Conservation (phyloP, 2,329 filamentous ascomycete genomes). For the Grosmannia huntii region DNA sequence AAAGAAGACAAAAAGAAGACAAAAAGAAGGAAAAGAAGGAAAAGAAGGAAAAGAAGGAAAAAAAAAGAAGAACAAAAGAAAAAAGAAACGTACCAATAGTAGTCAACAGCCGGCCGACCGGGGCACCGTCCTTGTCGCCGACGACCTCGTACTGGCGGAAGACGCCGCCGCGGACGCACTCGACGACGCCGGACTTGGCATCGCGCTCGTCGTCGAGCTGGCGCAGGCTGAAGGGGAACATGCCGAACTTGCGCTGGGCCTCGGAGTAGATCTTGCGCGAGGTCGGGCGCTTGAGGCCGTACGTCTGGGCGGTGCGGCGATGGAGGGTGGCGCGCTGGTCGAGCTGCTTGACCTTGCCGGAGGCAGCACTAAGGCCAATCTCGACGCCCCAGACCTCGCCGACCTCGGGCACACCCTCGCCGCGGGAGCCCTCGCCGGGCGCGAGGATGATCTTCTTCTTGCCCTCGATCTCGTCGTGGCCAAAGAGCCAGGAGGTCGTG, state of each 20-base stretch:
- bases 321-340: constrained; percentile 83
- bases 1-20: not conserved
- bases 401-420: constrained; percentile 77
- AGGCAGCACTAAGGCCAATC: constrained; percentile 80
- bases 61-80: constrained; percentile 7
- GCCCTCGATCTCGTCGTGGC: constrained; percentile 93
- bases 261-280: constrained; percentile 88
- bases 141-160: constrained; percentile 94
- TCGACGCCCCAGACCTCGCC: constrained; percentile 97
- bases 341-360: constrained; percentile 88
- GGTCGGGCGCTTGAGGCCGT: constrained; percentile 84
- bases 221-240: constrained; percentile 93
- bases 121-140: constrained; percentile 77
- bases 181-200: constrained; percentile 89
- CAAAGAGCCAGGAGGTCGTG: constrained; percentile 95
- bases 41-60: no score
- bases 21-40: no score
- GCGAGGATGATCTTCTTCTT: constrained; percentile 95
- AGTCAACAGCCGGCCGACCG: constrained; percentile 77
- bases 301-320: constrained; percentile 83
- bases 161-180: constrained; percentile 87
- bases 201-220: constrained; percentile 95
- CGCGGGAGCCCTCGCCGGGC: constrained; percentile 75
- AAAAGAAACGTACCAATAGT: constrained; percentile 65
- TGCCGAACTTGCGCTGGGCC: constrained; percentile 93